Evolutionary conservation across 176 grass and related monocot species (phyloP).

Genomic region (Neostapfia colusana): DNA sequence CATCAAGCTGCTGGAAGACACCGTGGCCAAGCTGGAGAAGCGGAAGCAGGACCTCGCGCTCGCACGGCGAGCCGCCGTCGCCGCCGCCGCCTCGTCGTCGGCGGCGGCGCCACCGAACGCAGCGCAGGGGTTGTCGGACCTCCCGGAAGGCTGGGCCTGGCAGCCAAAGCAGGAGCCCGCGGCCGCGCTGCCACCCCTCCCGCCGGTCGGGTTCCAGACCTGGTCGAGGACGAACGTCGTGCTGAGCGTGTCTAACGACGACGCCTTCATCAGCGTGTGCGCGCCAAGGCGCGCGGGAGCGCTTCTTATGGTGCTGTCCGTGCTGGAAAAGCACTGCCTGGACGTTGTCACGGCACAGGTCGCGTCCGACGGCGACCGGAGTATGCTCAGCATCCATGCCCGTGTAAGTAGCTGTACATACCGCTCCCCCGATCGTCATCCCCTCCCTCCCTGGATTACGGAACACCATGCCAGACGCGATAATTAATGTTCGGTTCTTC

Average conservation of each 20-base stretch:
- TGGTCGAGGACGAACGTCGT: constrained; percentile 65
- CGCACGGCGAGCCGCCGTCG: not conserved
- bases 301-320: constrained; percentile 38
- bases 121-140: not conserved
- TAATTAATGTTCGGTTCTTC: not conserved
- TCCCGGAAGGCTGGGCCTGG: not conserved
- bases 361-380: constrained; percentile 24
- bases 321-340: constrained; percentile 60
- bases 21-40: constrained; percentile 42
- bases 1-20: constrained; percentile 60
- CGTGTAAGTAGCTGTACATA: constrained; percentile 43
- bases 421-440: not conserved
- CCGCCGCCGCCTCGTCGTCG: constrained; percentile 11
- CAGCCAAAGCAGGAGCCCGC: not conserved
- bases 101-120: not conserved
- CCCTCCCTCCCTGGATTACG: no score
- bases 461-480: no score
- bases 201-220: constrained; percentile 41
- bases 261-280: constrained; percentile 56
- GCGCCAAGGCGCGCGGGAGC: constrained; percentile 10
- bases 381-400: constrained; percentile 55
- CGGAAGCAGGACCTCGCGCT: constrained; percentile 44
- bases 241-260: constrained; percentile 42
- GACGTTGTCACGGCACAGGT: constrained; percentile 52
- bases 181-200: no score